Evolutionary conservation across 768 basidiomycete species (phyloP), one percentile per base, ranked within the genome.

Genomic region (Tricholoma furcatifolium): DNA sequence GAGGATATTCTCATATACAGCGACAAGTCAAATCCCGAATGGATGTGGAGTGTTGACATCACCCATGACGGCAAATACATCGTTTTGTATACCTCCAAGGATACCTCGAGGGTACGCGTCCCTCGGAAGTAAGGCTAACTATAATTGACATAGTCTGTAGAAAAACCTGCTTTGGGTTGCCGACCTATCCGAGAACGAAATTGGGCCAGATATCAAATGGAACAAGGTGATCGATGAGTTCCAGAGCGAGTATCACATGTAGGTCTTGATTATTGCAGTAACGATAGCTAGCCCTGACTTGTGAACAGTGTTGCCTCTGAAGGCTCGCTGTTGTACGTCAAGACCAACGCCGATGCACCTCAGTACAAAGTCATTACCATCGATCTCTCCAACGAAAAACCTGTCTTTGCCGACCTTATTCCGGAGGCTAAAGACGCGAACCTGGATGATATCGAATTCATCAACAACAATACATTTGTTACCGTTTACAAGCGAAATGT

Each of bases 81-180:
- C 27, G 67, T 80, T 27, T 60, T 90, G 41, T 76, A 73, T 53
- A 73, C 80, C 15, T 59, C 69, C 35, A 80, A 77, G 61, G 89
- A 89, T 60, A 87, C 83, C 18, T 78, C 85, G 11, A 74, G 78
- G 64, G 88, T 87, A 67, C 55, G 73, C 27, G 10, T 40, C 39
- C 35, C 23, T 47, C 31, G 36, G 36, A 42, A 14, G 17, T 47
- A 47, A 27, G 42, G 17, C n/a, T 17, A 39, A 24, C 31, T 48
- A 41, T 34, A 27, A 45, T 46, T 51, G 27, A 49, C 35, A 8
- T 43, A 24, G 23, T 46, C 9, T 20, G n/a, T 56, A 90, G 88
- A 84, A 83, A 82, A 86, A 88, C 62, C 65, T 84, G 9, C 65
- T 90, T 2, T 91, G 89, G 88, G 74, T 91, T 42, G 79, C 85